Evolutionary conservation across 108 stramenopile species (phyloP).

Genomic region (Pseudonitzschia multiseries): DNA sequence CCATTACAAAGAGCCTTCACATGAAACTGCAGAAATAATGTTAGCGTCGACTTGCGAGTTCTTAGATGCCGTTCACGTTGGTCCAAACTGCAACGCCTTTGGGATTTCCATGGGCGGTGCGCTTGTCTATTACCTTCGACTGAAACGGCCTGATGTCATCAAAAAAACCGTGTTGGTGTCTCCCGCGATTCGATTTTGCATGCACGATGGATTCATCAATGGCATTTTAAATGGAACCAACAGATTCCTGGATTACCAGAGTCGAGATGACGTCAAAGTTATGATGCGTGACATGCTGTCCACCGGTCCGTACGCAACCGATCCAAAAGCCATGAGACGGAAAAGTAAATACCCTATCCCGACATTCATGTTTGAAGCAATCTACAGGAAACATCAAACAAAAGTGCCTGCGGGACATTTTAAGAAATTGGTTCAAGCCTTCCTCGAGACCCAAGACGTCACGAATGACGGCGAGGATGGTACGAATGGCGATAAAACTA

Average conservation of each 20-base stretch:
- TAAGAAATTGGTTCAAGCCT: not conserved
- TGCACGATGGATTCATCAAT: not conserved
- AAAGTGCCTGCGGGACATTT: slow-evolving; percentile 1
- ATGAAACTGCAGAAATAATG: not conserved
- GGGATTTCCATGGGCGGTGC: slow-evolving; percentile 18
- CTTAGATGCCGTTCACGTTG: not conserved
- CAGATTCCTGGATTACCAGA: not conserved
- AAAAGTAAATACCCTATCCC: slow-evolving; percentile 11
- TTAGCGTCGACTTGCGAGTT: slow-evolving; percentile 5
- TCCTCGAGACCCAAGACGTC: not conserved
- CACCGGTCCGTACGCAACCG: not conserved
- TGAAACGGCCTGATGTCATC: slow-evolving; percentile 1
- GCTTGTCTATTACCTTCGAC: not conserved
- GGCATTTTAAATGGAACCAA: not conserved
- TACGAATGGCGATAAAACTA: not conserved
- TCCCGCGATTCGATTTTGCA: not conserved
- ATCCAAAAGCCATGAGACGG: not conserved
- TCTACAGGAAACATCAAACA: not conserved
- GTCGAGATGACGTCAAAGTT: slow-evolving; percentile 17
- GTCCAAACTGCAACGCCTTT: slow-evolving; percentile 5
- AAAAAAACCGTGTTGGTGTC: slow-evolving; percentile 4
- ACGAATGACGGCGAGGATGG: not conserved
- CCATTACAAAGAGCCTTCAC: not conserved
- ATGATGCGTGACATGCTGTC: slow-evolving; percentile 1
- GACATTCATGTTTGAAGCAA: not conserved